Conservation (phyloP, 176 grass and related monocot species). For the Chloris gayana region DNA sequence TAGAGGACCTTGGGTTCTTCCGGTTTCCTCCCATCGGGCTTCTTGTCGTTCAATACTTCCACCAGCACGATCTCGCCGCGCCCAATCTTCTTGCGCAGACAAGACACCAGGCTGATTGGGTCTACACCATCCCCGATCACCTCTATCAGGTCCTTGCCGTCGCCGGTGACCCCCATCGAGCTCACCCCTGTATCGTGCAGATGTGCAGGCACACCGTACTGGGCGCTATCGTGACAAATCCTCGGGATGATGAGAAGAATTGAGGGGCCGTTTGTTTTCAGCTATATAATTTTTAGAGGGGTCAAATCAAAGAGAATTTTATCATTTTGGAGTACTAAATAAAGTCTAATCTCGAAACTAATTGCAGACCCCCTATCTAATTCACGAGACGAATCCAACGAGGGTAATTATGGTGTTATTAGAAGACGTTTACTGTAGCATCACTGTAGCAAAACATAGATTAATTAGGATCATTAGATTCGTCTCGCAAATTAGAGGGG, state of each 20-base stretch:
- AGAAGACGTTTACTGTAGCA: too few relatives aligned
- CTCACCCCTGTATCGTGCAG: slow-evolving; percentile 33
- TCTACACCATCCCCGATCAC: slow-evolving; percentile 44
- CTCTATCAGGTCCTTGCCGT: slow-evolving; percentile 53
- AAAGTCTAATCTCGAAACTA: too few relatives aligned
- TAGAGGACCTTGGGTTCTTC: not conserved
- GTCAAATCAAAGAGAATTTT: too few relatives aligned
- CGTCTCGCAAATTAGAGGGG: too few relatives aligned
- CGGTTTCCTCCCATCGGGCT: not conserved
- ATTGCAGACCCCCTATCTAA: too few relatives aligned
- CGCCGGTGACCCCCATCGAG: slow-evolving; percentile 45
- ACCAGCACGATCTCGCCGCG: slow-evolving; percentile 41
- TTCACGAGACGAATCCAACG: too few relatives aligned
- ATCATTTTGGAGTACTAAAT: too few relatives aligned
- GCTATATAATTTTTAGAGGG: too few relatives aligned
- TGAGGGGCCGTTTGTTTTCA: too few relatives aligned
- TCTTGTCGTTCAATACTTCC: slow-evolving; percentile 45
- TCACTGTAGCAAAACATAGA: too few relatives aligned
- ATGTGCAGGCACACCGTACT: not conserved
- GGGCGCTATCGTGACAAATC: not conserved
- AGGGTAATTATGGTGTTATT: too few relatives aligned
- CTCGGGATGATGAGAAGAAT: not conserved
- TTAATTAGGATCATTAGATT: too few relatives aligned
- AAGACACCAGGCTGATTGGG: slow-evolving; percentile 7
- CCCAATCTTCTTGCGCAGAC: slow-evolving; percentile 52